Base-by-base conservation (phyloP, 2,329 filamentous ascomycete species). In the Fusarium goolgardi region DNA sequence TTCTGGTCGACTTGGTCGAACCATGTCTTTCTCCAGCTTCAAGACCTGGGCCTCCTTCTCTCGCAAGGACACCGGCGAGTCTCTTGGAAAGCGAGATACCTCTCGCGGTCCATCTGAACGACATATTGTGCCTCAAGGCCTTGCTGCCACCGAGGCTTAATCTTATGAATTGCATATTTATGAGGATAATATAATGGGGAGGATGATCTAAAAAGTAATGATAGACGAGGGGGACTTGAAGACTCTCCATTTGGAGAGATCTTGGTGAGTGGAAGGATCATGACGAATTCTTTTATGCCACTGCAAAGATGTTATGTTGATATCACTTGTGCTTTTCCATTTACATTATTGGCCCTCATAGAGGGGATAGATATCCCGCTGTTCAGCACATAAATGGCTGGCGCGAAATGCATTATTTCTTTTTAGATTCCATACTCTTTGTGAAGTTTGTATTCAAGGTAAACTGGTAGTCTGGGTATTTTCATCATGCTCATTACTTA, bases 11-110 rank as follows among this genome's bases (percentile, higher is more conserved):
- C 81, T 86, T 65, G 77, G 76, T 65, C 82, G 80, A 71, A 83
- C 82, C 21, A 78, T 86, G 75, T 85, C 83, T 62, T 80, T 86
- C 69, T 82, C 83, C 37, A 86, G 84, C 70, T 80, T 87, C 67
- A 81, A 80, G 76, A 81, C 80, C 16, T 82, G 81, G 81, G 79
- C 79, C 5, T 81, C 79, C 0, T 78, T 82, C 41, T 78, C 78
- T 6, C 77, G 80, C 56, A 81, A 77, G 60, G 80, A 82, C 27
- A 81, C 80, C 3, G 77, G 75, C 40, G 80, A 80, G 49, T 79
- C 79, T 3, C 51, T 73, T 10, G 69, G 71, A 25, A 76, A 73
- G 69, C 69, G 72, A 34, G 71, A 68, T 49, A 60, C 55, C 15
- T 73, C 71, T 45, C 67, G 73, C 21, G 70, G 63, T 18, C 67